Base-by-base conservation (phyloP, 176 grass and related monocot genomes). In the Saccharum officinarum region DNA sequence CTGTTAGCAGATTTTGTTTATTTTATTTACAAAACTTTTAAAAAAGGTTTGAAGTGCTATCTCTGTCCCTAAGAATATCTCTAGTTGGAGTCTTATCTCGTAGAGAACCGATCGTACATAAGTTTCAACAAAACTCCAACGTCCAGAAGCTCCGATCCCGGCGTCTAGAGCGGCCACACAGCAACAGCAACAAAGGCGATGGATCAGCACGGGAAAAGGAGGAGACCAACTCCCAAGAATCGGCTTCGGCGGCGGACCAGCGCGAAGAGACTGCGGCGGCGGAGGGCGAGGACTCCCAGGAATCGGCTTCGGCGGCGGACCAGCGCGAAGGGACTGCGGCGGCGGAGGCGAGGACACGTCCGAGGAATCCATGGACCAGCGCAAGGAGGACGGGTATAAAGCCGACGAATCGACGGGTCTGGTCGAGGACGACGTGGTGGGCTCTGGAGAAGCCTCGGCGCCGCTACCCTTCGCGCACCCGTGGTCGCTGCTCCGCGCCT, bases 401-500 rank as follows among this genome's bases (percentile, higher is more conserved):
- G 70, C 17, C 14, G 80, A 77, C 10, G 54, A 69, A 25, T 8
- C 33, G 20, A 23, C 45, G 44, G 65, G 7, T 4, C 18, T 28
- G 31, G 46, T 26, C 45, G 69, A 55, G 45, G 47, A 70, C 13
- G 86, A 62, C 46, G 52, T 8, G 37, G 61, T 45, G 66, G 22
- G 20, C 20, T 46, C 64, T 6, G 70, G 26, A 47, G 88, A 69
- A 46, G 78, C 38, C 62, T 81, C 69, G 61, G 1, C 83, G 37
- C 13, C 83, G 28, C 13, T 44, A 4, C 17, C 13, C 28, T 84
- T 91, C 13, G 37, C 20, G 39, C 65, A 85, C 39, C 86, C 90
- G 15, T 92, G 86, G 55, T 82, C 90, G 76, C 72, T 88, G 78
- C 73, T 92, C 54, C 82, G 73, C 7, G 78, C 57, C 78, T 85